These are phyloP conservation scores for Kwoniella sp. DNA, from an alignment of 768 basidiomycete genomes.

Conservation along the genomic window DNA sequence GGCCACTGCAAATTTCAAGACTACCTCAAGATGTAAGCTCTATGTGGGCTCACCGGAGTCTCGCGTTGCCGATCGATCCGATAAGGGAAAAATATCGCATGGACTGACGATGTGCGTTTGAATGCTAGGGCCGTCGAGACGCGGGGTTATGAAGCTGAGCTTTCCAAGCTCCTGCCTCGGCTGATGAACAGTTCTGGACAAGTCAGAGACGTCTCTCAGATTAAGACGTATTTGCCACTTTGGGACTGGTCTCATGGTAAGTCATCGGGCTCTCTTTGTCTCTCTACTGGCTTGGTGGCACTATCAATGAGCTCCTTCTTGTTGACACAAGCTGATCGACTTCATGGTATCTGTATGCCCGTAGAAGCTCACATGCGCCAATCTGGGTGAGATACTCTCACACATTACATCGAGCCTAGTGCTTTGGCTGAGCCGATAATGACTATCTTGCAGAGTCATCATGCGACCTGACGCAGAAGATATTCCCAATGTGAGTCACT, in stretches of 20 bases:
- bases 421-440: neutral
- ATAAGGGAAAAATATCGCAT: neutral
- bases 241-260: conserved; percentile 29
- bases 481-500: conserved; percentile 13
- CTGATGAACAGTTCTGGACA: conserved; percentile 9
- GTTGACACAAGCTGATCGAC: no score
- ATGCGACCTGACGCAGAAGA: conserved; percentile 19
- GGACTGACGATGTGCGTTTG: neutral
- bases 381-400: conserved; percentile 10
- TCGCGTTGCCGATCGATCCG: neutral
- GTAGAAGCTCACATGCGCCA: conserved; percentile 9
- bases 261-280: neutral
- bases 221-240: conserved; percentile 18
- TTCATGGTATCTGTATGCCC: no score
- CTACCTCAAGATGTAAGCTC: conserved; percentile 15
- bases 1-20: conserved; percentile 18
- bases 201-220: conserved; percentile 9
- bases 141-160: conserved; percentile 20
- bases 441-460: conserved; percentile 1
- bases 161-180: conserved; percentile 2
- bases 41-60: neutral
- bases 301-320: no score
- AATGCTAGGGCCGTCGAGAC: conserved; percentile 13
- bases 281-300: no score
- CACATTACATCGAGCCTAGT: neutral